These are phyloP conservation scores for Kurtzmaniella quercitrusa DNA, from an alignment of 1,139 yeast genomes.

Conservation along the genomic window DNA sequence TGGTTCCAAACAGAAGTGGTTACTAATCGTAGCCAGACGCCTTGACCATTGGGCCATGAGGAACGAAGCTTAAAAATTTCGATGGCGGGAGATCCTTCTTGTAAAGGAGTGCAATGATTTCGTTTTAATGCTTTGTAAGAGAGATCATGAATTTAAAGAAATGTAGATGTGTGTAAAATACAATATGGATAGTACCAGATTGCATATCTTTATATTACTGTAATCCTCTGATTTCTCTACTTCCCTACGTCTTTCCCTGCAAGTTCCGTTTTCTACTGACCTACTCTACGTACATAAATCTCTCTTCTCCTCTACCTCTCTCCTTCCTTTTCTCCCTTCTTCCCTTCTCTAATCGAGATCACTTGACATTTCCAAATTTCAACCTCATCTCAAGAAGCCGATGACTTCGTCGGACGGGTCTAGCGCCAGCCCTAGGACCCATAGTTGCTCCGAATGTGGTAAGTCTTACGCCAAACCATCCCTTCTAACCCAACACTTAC, in stretches of 20 bases:
- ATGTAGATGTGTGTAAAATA: too few relatives aligned
- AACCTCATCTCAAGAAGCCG: neutral
- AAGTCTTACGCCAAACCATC: slow-evolving; percentile 83
- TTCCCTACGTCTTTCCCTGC: too few relatives aligned
- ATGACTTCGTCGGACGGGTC: slow-evolving; percentile 2
- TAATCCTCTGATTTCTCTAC: too few relatives aligned
- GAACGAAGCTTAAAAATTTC: slow-evolving; percentile 44
- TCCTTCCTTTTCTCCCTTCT: neutral
- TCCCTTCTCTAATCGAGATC: neutral
- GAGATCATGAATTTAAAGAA: too few relatives aligned
- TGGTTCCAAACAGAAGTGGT: slow-evolving; percentile 39
- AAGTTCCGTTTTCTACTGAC: too few relatives aligned
- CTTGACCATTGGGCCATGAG: slow-evolving; percentile 93
- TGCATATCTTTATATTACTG: too few relatives aligned
- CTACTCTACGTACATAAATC: too few relatives aligned
- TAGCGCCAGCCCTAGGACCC: slow-evolving; percentile 40
- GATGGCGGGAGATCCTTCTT: neutral
- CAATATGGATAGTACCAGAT: too few relatives aligned
- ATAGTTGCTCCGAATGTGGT: slow-evolving; percentile 62
- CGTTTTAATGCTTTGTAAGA: too few relatives aligned
- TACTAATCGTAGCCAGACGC: slow-evolving; percentile 81
- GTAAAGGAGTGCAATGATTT: too few relatives aligned
- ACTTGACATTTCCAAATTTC: neutral
- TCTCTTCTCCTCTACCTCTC: neutral
- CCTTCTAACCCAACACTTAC: slow-evolving; percentile 71